A percentile compares a stretch with the other conserved stretches of the same genome.
These are phyloP conservation scores for Penicillium hordei DNA, from an alignment of 2,329 filamentous ascomycete genomes.

Conservation along the genomic window DNA sequence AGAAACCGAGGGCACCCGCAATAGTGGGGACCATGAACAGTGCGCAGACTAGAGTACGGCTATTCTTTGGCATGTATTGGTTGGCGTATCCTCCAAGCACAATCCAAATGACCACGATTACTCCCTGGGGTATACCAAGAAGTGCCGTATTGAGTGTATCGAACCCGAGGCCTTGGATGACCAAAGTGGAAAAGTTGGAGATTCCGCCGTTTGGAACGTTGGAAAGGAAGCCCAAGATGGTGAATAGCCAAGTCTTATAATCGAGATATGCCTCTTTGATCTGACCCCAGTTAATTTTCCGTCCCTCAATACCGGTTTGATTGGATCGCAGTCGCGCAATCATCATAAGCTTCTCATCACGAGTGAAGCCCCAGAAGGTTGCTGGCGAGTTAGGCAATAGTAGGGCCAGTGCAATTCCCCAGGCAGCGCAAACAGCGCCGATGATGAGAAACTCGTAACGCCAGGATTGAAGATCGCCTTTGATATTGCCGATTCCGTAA, in stretches of 20 bases:
- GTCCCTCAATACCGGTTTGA: conserved; percentile 33
- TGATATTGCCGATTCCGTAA: conserved; percentile 46
- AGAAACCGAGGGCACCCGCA: conserved; percentile 3
- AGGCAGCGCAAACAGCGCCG: conserved; percentile 29
- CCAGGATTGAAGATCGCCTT: conserved; percentile 20
- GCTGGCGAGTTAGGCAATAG: conserved; percentile 24
- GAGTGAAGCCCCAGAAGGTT: conserved; percentile 23
- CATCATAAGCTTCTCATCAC: conserved; percentile 13
- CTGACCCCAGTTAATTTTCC: conserved; percentile 47
- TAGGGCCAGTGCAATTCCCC: conserved; percentile 17
- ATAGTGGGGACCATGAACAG: background rate
- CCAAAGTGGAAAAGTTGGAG: conserved; percentile 30
- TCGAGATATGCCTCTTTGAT: conserved; percentile 41
- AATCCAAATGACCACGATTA: conserved; percentile 27
- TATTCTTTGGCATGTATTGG: background rate
- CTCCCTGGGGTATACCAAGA: conserved; percentile 31
- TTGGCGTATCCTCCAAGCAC: conserved; percentile 12
- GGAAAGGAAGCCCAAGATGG: conserved; percentile 14
- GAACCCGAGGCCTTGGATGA: conserved; percentile 31
- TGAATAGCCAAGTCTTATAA: conserved; percentile 32
- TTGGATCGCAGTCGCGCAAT: conserved; percentile 13
- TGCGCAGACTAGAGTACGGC: background rate
- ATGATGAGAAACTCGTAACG: conserved; percentile 33
- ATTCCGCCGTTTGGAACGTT: conserved; percentile 34
- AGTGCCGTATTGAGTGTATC: conserved; percentile 23